phyloP scores from a whole-genome alignment of 129 eudicot species.

The Helichrysum umbraculigerum region DNA sequence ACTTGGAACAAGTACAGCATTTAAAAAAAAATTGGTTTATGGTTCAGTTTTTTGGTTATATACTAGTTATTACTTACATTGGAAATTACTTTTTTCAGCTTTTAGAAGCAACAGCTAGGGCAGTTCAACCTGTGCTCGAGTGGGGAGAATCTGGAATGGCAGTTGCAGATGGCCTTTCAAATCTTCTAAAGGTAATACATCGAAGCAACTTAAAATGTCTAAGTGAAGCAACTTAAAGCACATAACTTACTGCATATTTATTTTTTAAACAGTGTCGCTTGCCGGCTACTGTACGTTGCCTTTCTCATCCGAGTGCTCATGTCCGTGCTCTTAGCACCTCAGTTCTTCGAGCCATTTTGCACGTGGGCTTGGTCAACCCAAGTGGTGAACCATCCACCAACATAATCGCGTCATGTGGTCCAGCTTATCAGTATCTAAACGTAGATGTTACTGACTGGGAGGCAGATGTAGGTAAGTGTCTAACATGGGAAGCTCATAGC shows the following conservation, averaged over 20 bases:
- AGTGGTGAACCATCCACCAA: slow-evolving; percentile 37
- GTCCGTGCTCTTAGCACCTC: slow-evolving; percentile 98
- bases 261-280: slow-evolving; percentile 72
- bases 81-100: slow-evolving; percentile 49
- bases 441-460: slow-evolving; percentile 69
- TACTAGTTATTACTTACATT: not conserved
- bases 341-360: slow-evolving; percentile 78
- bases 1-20: not conserved
- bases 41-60: not conserved
- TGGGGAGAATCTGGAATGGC: slow-evolving; percentile 96
- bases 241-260: not conserved
- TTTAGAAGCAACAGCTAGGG: slow-evolving; percentile 95
- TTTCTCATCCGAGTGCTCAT: slow-evolving; percentile 94
- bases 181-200: slow-evolving; percentile 71
- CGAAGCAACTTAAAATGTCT: not conserved
- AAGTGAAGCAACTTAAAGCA: not conserved
- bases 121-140: slow-evolving; percentile 84
- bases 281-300: slow-evolving; percentile 81
- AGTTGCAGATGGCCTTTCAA: slow-evolving; percentile 93
- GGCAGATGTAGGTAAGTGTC: slow-evolving; percentile 73
- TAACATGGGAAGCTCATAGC: slow-evolving; percentile 96
- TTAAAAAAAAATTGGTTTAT: not conserved
- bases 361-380: slow-evolving; percentile 53
- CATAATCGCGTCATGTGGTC: slow-evolving; percentile 35
- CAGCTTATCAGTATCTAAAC: slow-evolving; percentile 45